phyloP scores from a whole-genome alignment of 306 rosid genomes.

The Quercus wislizeni region DNA sequence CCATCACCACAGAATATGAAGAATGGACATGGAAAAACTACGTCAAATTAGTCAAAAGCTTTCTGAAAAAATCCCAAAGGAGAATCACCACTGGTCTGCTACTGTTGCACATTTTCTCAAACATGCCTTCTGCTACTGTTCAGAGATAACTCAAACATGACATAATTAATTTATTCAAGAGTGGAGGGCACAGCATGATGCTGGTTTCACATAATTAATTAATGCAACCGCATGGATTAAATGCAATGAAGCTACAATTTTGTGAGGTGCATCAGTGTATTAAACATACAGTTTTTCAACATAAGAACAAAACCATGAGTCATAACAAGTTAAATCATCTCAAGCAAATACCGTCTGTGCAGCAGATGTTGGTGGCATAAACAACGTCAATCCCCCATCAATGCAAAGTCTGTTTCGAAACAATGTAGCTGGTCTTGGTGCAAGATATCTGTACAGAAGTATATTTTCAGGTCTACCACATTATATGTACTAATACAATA shows the following conservation, averaged over 20 bases:
- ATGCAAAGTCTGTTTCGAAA: conserved; percentile 86
- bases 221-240: background rate
- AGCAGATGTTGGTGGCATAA: conserved; percentile 98
- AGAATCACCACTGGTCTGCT: background rate
- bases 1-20: background rate
- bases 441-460: conserved; percentile 64
- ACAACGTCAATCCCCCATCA: conserved; percentile 93
- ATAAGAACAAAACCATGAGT: background rate
- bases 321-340: conserved; percentile 6
- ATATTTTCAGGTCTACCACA: background rate
- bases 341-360: conserved; percentile 60
- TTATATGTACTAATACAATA: conserved; percentile 7
- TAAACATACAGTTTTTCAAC: conserved; percentile 1
- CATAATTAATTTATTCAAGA: background rate
- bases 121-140: background rate
- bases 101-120: background rate
- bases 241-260: background rate
- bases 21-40: background rate
- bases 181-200: no score
- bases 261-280: conserved; percentile 1
- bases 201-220: background rate
- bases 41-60: background rate
- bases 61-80: background rate
- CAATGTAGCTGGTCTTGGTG: conserved; percentile 84
- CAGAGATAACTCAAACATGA: background rate